phyloP scores from a whole-genome alignment of 2,329 filamentous ascomycete genomes.

The Neoscytalidium dimidiatum region DNA sequence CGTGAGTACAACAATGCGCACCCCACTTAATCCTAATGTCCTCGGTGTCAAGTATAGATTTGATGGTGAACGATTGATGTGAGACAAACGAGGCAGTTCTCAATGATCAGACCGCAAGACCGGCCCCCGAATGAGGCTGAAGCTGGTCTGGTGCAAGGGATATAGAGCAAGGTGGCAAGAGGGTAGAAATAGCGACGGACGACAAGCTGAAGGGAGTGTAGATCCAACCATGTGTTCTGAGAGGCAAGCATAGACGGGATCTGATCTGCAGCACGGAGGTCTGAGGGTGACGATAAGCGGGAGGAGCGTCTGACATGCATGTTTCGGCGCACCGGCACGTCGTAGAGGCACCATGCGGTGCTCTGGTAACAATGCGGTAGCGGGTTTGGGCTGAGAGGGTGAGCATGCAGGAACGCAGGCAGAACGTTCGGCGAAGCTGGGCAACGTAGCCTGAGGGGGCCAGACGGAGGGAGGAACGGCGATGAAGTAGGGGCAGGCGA shows the following conservation, averaged over 20 bases:
- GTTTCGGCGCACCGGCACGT: not conserved
- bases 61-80: no score
- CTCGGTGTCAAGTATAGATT: no score
- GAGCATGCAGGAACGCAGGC: not conserved
- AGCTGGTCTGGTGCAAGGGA: no score
- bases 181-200: not conserved
- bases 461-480: not conserved
- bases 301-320: not conserved
- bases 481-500: not conserved
- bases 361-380: no score
- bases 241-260: not conserved
- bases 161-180: not conserved
- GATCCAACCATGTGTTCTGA: no score
- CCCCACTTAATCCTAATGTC: no score
- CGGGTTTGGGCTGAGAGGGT: no score
- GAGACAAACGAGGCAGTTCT: no score
- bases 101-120: no score
- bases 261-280: not conserved
- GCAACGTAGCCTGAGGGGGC: not conserved
- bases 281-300: not conserved
- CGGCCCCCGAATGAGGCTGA: no score
- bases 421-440: no score
- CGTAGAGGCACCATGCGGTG: not conserved
- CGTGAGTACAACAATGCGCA: no score
- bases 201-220: not conserved